A percentile compares a stretch with the other conserved stretches of the same genome.
Evolutionary conservation across 202 grass and related monocot genomes (phyloP).

Genomic region (Saccharum hybrid): DNA sequence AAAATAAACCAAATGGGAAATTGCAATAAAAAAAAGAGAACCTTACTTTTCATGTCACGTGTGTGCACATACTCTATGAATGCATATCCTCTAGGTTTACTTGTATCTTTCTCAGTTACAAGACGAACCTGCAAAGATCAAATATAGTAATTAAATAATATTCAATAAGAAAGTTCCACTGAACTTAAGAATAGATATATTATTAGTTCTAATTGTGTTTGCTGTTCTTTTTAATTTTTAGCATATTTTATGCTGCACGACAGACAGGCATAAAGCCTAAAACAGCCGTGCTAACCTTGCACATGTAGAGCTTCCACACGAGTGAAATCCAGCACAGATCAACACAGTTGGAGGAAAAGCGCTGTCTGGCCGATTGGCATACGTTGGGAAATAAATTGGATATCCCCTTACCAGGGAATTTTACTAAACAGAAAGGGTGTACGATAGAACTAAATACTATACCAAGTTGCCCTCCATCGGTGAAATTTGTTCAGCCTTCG

Average conservation of each 20-base stretch:
- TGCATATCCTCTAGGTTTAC: slow-evolving; percentile 87
- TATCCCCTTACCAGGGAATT: slow-evolving; percentile 70
- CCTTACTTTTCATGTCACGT: slow-evolving; percentile 85
- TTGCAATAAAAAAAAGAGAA: slow-evolving; percentile 8
- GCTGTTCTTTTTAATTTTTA: slow-evolving; percentile 33
- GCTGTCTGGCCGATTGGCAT: slow-evolving; percentile 51
- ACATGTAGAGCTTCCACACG: slow-evolving; percentile 65
- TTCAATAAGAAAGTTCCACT: slow-evolving; percentile 20
- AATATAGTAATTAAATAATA: slow-evolving; percentile 31
- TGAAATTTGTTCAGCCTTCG: slow-evolving; percentile 41
- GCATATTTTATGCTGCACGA: slow-evolving; percentile 75
- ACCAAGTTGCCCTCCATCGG: slow-evolving; percentile 39
- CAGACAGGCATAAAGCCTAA: slow-evolving; percentile 88
- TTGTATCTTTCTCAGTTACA: slow-evolving; percentile 68
- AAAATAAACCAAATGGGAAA: neutral
- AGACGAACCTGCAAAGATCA: slow-evolving; percentile 67
- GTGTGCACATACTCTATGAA: slow-evolving; percentile 89
- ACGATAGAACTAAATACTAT: slow-evolving; percentile 43
- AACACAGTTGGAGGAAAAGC: slow-evolving; percentile 66
- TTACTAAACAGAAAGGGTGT: slow-evolving; percentile 44
- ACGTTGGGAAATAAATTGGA: slow-evolving; percentile 46
- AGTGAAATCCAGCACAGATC: slow-evolving; percentile 71
- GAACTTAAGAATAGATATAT: slow-evolving; percentile 5
- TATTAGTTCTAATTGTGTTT: slow-evolving; percentile 11
- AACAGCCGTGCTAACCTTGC: slow-evolving; percentile 95